Evolutionary conservation across 331 rosid genomes (phyloP).

Genomic region (Pyrus hybrid): DNA sequence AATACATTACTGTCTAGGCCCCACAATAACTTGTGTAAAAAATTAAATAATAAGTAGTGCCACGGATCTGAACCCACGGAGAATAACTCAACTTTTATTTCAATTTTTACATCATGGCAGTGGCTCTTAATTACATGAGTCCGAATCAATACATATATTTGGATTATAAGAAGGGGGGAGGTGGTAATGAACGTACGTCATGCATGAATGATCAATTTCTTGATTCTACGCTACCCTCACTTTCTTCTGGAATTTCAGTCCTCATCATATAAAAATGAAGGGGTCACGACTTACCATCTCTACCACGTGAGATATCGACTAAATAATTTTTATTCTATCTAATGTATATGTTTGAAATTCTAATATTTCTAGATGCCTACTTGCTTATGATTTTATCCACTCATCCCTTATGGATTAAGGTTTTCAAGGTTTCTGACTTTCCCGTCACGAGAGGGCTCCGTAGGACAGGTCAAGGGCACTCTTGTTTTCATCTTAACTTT

Average conservation of each 20-base stretch:
- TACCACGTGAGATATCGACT: background rate
- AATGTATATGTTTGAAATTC: background rate
- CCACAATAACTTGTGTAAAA: too few species aligned
- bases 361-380: background rate
- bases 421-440: background rate
- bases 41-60: too few species aligned
- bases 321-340: too few species aligned
- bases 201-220: background rate
- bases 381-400: background rate
- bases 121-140: background rate
- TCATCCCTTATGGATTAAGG: background rate
- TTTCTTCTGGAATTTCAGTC: background rate
- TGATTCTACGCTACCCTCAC: too few species aligned
- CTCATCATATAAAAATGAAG: background rate
- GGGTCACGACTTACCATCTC: background rate
- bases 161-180: background rate
- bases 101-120: background rate
- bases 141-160: background rate
- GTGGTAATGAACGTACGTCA: too few species aligned
- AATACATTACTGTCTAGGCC: too few species aligned
- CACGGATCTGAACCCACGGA: too few species aligned
- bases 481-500: background rate
- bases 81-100: background rate
- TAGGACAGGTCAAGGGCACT: background rate
- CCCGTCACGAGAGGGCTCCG: background rate